Percentiles rank a stretch among this genome's conserved stretches.
Conservation (phyloP, 352 stramenopile genomes). For the Globisporangium nunn region DNA sequence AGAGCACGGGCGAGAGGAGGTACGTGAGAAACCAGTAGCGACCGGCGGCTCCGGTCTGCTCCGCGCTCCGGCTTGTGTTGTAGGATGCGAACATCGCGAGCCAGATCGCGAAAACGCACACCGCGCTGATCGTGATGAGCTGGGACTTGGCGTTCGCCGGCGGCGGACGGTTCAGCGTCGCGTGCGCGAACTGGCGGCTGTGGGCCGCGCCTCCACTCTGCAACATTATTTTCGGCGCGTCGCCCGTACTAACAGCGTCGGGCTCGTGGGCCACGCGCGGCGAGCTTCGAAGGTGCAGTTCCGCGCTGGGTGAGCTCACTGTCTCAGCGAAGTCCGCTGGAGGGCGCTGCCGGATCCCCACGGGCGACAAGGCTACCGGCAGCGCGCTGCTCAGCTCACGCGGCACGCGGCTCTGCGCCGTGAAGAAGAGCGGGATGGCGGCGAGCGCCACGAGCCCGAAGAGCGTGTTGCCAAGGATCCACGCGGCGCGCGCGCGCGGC, state of each 20-base stretch:
- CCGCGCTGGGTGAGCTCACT: neutral
- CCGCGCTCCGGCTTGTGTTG: slow-evolving; percentile 23
- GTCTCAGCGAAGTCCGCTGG: neutral
- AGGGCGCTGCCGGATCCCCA: slow-evolving; percentile 12
- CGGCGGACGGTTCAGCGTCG: slow-evolving; percentile 10
- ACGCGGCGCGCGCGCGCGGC: slow-evolving; percentile 43
- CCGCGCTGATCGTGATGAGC: slow-evolving; percentile 35
- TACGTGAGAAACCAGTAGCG: slow-evolving; percentile 64
- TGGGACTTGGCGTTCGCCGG: slow-evolving; percentile 16
- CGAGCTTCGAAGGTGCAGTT: too few species aligned
- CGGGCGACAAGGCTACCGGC: neutral
- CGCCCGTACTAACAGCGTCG: neutral
- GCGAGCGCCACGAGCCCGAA: slow-evolving; percentile 65
- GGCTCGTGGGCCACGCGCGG: neutral
- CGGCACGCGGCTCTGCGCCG: slow-evolving; percentile 38
- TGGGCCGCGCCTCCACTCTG: neutral
- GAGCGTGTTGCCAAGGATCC: slow-evolving; percentile 75
- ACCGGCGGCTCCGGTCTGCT: slow-evolving; percentile 13
- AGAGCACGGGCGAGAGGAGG: slow-evolving; percentile 50
- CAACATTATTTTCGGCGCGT: neutral
- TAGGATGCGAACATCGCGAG: slow-evolving; percentile 71
- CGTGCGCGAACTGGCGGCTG: slow-evolving; percentile 1
- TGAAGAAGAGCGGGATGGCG: slow-evolving; percentile 68
- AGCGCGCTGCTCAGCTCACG: slow-evolving; percentile 46
- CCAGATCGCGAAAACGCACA: slow-evolving; percentile 39